phyloP scores from a whole-genome alignment of 31 red algal species.

The Porphyra umbilicalis region DNA sequence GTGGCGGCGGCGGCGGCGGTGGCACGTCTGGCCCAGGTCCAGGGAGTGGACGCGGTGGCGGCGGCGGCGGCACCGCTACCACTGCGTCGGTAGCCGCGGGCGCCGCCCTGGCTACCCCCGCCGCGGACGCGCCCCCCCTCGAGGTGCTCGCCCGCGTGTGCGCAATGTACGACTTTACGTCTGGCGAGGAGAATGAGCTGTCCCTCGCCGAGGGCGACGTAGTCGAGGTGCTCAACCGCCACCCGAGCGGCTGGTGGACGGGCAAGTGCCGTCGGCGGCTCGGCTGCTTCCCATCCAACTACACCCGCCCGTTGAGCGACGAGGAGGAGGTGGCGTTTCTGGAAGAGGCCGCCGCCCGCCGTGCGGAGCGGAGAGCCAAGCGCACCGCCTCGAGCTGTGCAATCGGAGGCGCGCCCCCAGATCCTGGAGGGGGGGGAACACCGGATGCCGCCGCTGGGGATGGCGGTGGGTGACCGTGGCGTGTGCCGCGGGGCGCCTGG shows the following conservation, averaged over 20 bases:
- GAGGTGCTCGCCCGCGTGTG: constrained; percentile 32
- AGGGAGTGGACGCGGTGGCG: neutral
- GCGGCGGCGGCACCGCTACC: neutral
- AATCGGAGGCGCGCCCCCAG: neutral
- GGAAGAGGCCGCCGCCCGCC: constrained; percentile 17
- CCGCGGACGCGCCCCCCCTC: constrained; percentile 6
- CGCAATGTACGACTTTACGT: constrained; percentile 45
- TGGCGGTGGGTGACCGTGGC: neutral
- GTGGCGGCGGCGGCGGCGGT: neutral
- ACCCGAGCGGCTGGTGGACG: constrained; percentile 48
- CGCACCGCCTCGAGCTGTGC: neutral
- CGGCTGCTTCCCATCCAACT: constrained; percentile 44
- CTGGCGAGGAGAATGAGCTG: constrained; percentile 40
- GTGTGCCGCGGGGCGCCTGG: too few species aligned
- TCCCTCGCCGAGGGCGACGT: constrained; percentile 35
- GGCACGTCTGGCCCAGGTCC: neutral
- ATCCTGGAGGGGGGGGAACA: neutral
- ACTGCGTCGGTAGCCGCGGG: constrained; percentile 10
- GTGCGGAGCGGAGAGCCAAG: neutral
- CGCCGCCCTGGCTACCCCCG: constrained; percentile 14
- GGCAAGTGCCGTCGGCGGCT: constrained; percentile 13
- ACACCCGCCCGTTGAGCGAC: constrained; percentile 32
- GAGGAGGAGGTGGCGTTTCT: constrained; percentile 45
- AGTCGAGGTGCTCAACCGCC: constrained; percentile 27
- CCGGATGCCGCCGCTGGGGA: neutral